Conservation (phyloP, 2,329 filamentous ascomycete genomes). For the Monilinia fructigena region DNA sequence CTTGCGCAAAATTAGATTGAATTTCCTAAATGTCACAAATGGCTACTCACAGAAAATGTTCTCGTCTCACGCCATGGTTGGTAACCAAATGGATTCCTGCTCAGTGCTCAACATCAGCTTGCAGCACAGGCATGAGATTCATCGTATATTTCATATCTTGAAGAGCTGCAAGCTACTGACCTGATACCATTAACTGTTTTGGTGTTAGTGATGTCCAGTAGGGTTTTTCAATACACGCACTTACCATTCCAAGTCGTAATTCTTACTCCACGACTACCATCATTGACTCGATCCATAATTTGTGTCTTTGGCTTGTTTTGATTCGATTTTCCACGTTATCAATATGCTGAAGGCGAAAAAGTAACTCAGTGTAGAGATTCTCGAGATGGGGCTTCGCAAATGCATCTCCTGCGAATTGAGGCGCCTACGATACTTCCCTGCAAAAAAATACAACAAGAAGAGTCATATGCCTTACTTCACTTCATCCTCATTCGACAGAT, state of each 20-base stretch:
- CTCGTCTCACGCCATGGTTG: conserved; percentile 75
- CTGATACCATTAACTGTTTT: conserved; percentile 73
- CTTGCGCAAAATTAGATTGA: conserved; percentile 43
- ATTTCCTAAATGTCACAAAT: conserved; percentile 3
- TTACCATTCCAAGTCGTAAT: conserved; percentile 86
- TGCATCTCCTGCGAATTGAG: conserved; percentile 10
- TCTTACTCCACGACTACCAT: conserved; percentile 62
- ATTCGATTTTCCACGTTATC: neutral
- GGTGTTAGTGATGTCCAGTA: conserved; percentile 24
- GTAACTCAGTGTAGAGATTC: neutral
- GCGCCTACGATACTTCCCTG: neutral
- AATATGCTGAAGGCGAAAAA: neutral
- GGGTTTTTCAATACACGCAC: conserved; percentile 28
- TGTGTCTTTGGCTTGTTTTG: neutral
- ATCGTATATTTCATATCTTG: neutral
- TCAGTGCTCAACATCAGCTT: neutral
- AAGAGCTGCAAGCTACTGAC: conserved; percentile 43
- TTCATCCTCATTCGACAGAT: neutral
- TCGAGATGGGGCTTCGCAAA: conserved; percentile 4
- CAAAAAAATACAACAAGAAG: neutral
- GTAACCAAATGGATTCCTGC: conserved; percentile 78
- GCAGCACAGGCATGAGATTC: neutral
- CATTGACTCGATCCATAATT: neutral
- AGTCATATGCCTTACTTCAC: neutral
- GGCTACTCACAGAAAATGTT: conserved; percentile 59